Base-by-base conservation (phyloP, 768 basidiomycete species). In the Tulasnella sp. region DNA sequence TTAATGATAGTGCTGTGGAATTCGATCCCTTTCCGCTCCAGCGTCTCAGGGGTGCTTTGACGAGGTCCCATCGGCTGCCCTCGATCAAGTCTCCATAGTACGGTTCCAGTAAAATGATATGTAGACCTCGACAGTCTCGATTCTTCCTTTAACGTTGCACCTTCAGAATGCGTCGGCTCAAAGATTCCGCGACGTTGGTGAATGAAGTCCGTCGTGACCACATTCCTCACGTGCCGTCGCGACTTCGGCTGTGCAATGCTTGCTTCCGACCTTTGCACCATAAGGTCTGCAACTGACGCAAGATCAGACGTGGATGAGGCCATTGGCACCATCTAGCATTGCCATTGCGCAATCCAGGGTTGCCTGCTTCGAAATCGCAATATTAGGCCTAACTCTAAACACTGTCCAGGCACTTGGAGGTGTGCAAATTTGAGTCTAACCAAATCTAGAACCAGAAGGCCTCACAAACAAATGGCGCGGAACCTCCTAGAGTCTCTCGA, bases 311-410 rank as follows among this genome's bases (percentile, higher is more conserved):
- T 69, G 8, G 64, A 69, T 69, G 6, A 69, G 64, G 8, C 11
- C 64, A 69, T 69, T 69, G 28, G 64, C 64, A 69, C 64, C 64
- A 69, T 69, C 64, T 69, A 69, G 64, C 64, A 69, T 69, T 69
- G 64, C 34, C 64, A 69, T 69, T 69, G 64, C 64, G 64, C 64
- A 69, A 69, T 69, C 64, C 34, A 31, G 64, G 64, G 12, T 69
- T 7, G 3, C 44, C 34, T 14, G 31, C 64, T 69, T 69, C 64
- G 64, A 69, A 37, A 69, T 69, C 64, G 64, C 64, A 69, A 69
- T 69, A 31, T 69, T 69, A 1, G 64, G 64, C 64, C 64, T 69
- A 69, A 69, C 64, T 69, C 64, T 69, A 69, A 69, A 69, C 31
- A 37, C 64, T 69, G 16, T 69, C 31, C 64, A 69, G 64, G 64